Evolutionary conservation across 2,329 filamentous ascomycete species (phyloP), one percentile per base, ranked within the genome.

Genomic region (Nothopassalora personata): DNA sequence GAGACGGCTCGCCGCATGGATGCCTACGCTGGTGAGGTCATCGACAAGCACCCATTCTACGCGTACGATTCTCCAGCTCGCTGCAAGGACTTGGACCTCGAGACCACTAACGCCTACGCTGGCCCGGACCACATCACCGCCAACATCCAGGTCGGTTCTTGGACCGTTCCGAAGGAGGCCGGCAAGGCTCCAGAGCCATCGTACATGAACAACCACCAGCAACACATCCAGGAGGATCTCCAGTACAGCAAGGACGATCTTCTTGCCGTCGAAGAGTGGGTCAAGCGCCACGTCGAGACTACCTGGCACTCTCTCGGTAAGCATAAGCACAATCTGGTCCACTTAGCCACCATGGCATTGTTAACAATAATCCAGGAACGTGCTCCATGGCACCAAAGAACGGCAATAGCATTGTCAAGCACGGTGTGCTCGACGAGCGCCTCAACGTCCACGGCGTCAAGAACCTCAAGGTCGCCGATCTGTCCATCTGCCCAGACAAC

Each of bases 1-100:
- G 88, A 91, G 80, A 91, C 88, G 3, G 89, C 89, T 1, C 82
- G 89, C 3, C 84, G 88, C 63, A 91, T 91, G 88, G 82, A 86
- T 28, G 85, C 88, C 0, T 91, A 90, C 64, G 88, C 88, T 1
- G 89, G 89, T 60, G 89, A 92, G 71, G 87, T 89, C 9, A 59
- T 59, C 33, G 49, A 55, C 39, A 48, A 10, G 39, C 64, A 66
- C 71, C 89, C 89, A 10, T 86, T 86, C 78, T 92, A 88, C 70
- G 77, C 81, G 49, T 90, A 81, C 69, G 83, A 90, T 74, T 89
- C 85, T 19, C 81, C 85, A 0, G 89, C 87, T 3, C 81, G 86
- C 23, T 83, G 87, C 5, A 79, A 83, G 53, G 89, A 94, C 70
- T 81, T 93, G 77, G 87, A 91, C 65, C 78, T 93, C 1, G 80